These are phyloP conservation scores for Schizochytrium sp. DNA, from an alignment of 108 stramenopile species.

Conservation along the genomic window DNA sequence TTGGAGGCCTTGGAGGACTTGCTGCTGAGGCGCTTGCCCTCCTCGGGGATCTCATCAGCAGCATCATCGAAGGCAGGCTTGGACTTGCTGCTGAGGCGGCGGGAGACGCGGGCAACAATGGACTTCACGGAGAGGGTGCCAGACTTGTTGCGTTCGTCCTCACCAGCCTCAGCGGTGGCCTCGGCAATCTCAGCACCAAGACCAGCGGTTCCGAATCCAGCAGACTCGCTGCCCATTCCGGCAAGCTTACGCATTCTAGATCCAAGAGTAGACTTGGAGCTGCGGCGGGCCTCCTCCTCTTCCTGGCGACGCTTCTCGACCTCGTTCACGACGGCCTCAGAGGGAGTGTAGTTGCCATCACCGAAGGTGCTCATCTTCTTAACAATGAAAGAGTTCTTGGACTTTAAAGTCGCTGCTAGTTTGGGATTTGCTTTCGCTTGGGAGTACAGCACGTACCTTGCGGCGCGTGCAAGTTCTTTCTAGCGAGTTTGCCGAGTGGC, in stretches of 20 bases:
- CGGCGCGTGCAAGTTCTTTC: too few relatives aligned
- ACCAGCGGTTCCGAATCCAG: slow-evolving; percentile 41
- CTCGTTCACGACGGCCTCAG: slow-evolving; percentile 42
- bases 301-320: slow-evolving; percentile 37
- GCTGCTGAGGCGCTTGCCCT: not conserved
- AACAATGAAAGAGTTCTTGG: too few relatives aligned
- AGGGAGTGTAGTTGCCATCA: not conserved
- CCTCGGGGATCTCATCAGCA: not conserved
- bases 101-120: not conserved
- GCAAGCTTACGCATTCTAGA: slow-evolving; percentile 45
- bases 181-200: slow-evolving; percentile 22
- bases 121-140: slow-evolving; percentile 6
- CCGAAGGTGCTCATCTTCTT: not conserved
- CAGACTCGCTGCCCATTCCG: not conserved
- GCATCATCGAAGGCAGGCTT: not conserved
- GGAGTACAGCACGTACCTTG: too few relatives aligned
- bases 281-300: slow-evolving; percentile 26
- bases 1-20: not conserved
- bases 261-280: not conserved
- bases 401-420: too few relatives aligned
- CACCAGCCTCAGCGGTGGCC: not conserved
- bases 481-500: too few relatives aligned
- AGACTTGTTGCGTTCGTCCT: slow-evolving; percentile 16
- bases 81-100: not conserved
- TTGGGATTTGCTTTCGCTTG: too few relatives aligned